phyloP scores from a whole-genome alignment of 2,329 filamentous ascomycete genomes.

The Colletotrichum australisinense region DNA sequence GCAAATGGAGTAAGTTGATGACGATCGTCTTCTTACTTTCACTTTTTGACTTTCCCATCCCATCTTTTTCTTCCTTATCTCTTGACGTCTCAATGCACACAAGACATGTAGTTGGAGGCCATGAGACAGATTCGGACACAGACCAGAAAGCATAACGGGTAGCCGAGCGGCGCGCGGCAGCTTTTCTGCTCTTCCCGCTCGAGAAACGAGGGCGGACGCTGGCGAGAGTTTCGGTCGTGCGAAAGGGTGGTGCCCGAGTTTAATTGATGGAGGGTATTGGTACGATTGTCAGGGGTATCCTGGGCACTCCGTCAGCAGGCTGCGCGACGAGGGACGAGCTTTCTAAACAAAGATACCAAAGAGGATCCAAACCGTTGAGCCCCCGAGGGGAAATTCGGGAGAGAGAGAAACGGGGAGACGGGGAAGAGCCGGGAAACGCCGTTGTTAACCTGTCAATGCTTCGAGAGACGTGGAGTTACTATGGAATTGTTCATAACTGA shows the following conservation, averaged over 20 bases:
- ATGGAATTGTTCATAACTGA: conserved; percentile 13
- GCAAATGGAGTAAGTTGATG: background rate
- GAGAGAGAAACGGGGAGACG: background rate
- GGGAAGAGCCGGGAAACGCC: background rate
- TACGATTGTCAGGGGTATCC: conserved; percentile 16
- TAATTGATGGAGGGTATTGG: background rate
- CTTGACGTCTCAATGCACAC: background rate
- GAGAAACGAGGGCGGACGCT: background rate
- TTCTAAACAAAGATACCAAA: background rate
- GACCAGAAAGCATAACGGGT: background rate
- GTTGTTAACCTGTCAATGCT: background rate
- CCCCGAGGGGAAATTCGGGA: background rate
- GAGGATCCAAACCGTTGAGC: background rate
- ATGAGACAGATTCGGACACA: background rate
- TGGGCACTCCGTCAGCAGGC: background rate
- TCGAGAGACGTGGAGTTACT: background rate
- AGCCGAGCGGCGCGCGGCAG: background rate
- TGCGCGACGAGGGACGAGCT: conserved; percentile 6
- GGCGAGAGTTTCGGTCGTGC: conserved; percentile 1
- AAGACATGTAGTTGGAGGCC: background rate
- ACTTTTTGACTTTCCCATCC: background rate
- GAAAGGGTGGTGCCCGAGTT: background rate
- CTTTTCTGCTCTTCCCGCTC: background rate
- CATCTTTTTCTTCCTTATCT: background rate
- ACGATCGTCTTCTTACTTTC: background rate